Evolutionary conservation across 2,329 filamentous ascomycete species (phyloP), one percentile per base, ranked within the genome.

Genomic region (Cladosporium oxysporum): DNA sequence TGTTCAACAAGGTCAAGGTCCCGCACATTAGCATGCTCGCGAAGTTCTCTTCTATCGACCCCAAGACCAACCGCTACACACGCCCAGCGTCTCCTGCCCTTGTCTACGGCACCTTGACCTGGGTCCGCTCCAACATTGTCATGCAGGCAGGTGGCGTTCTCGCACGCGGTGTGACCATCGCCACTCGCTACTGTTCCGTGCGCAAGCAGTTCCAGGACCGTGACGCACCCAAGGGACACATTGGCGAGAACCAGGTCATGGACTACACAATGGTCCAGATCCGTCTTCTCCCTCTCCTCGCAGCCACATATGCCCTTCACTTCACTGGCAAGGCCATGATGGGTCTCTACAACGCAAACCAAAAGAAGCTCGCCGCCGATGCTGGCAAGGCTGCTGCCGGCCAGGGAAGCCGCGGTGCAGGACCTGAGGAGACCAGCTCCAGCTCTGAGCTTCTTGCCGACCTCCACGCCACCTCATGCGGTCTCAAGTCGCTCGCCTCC

Each of bases 261-360:
- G 90, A 93, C 81, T 93, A 93, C 79, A 91, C 90, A 68, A 92
- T 91, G 87, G 90, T 93, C 8, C 90, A 92, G 76, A 85, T 90
- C 73, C 86, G 91, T 58, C 81, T 93, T 2, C 80, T 93, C 26
- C 90, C 91, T 1, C 82, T 93, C 3, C 81, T 93, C 10, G 90
- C 90, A 0, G 85, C 90, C 1, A 90, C 89, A 1, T 93, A 90
- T 69, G 90, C 91, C n/a, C 82, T 93, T 14, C 90, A 92, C 77
- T 93, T 92, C 74, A 92, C 91, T 23, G 90, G 91, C 35, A 87
- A 88, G 65, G 85, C 86, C 44, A 93, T 93, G 90, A 90, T 92
- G 83, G 82, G 81, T 3, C 80, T 92, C 23, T 92, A 93, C 76
- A 79, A 89, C 72, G 86, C 90, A 71, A 91, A 90, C 77, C 89